Evolutionary conservation across 1,284 basidiomycete species (phyloP).

Genomic region (Tetrapyrgos nigripes): DNA sequence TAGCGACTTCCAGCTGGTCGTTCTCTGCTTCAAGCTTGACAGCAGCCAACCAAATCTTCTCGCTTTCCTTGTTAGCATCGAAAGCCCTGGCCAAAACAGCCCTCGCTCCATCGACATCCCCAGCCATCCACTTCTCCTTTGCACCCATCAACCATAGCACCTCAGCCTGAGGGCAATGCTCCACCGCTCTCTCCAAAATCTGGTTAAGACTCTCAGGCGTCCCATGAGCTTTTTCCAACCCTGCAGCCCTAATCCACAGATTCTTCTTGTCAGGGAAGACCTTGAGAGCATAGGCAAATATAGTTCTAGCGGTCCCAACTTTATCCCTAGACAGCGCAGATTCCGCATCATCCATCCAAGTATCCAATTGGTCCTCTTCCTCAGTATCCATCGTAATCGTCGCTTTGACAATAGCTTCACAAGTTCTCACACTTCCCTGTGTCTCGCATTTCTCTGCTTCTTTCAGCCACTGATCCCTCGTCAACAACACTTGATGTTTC

Average conservation of each 20-base stretch:
- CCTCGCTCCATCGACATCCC: conserved; percentile 88
- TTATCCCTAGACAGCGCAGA: conserved; percentile 76
- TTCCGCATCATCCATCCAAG: conserved; percentile 94
- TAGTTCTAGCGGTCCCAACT: conserved; percentile 85
- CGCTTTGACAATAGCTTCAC: conserved; percentile 95
- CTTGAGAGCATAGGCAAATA: conserved; percentile 89
- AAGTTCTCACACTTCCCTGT: conserved; percentile 87
- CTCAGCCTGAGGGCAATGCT: conserved; percentile 93
- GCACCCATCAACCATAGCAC: conserved; percentile 97
- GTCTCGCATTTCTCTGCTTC: conserved; percentile 93
- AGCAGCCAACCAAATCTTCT: conserved; percentile 96
- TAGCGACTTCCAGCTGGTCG: conserved; percentile 85
- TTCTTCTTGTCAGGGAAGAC: conserved; percentile 87
- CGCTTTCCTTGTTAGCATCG: conserved; percentile 94
- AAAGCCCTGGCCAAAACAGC: conserved; percentile 91
- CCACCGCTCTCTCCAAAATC: conserved; percentile 83
- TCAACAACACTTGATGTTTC: conserved; percentile 87
- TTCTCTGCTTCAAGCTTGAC: conserved; percentile 97
- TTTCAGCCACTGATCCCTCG: conserved; percentile 94
- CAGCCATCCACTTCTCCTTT: conserved; percentile 92
- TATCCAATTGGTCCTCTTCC: conserved; percentile 89
- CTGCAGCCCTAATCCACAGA: conserved; percentile 91
- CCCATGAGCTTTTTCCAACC: conserved; percentile 91
- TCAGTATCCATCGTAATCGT: conserved; percentile 95
- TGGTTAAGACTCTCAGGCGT: conserved; percentile 84